A percentile compares a stretch with the other conserved stretches of the same genome.
Evolutionary conservation across 2,329 filamentous ascomycete genomes (phyloP).

Genomic region (Aspergillus brunneoviolaceus): DNA sequence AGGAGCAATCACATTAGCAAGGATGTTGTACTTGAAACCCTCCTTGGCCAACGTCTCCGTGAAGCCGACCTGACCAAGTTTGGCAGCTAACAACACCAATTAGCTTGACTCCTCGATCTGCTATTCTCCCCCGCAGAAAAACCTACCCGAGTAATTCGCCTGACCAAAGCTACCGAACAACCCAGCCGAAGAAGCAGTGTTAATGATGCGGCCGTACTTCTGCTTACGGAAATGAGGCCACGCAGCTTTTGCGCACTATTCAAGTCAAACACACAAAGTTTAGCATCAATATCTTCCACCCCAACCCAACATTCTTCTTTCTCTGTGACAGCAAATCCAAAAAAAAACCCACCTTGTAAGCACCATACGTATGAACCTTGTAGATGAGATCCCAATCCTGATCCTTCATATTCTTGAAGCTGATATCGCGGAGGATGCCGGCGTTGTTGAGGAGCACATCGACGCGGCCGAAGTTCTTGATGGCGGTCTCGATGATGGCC

Average conservation of each 20-base stretch:
- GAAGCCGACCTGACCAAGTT: constrained; percentile 92
- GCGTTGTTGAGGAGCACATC: constrained; percentile 98
- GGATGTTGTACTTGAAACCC: constrained; percentile 95
- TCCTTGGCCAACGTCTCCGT: constrained; percentile 98
- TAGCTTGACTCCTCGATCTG: neutral
- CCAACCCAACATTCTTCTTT: too few species aligned
- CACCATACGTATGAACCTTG: constrained; percentile 86
- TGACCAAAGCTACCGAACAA: constrained; percentile 96
- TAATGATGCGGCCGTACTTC: constrained; percentile 96
- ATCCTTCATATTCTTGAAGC: constrained; percentile 99
- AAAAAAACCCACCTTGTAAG: constrained; percentile 67
- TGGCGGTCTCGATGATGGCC: constrained; percentile 73
- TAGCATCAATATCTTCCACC: too few species aligned
- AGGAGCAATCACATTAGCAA: constrained; percentile 91
- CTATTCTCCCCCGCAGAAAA: neutral
- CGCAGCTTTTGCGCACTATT: constrained; percentile 73
- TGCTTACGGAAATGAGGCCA: constrained; percentile 99
- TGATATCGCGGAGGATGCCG: constrained; percentile 88
- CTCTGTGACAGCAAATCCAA: too few species aligned
- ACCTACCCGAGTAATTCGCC: constrained; percentile 80
- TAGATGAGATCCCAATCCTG: constrained; percentile 95
- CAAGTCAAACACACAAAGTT: too few species aligned
- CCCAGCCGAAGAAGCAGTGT: constrained; percentile 93
- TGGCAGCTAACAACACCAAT: constrained; percentile 63
- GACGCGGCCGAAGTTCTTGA: constrained; percentile 63